Percentiles rank a stretch among this genome's conserved stretches.
Conservation (phyloP, 208 protist species). For the Trypanosoma mega region DNA sequence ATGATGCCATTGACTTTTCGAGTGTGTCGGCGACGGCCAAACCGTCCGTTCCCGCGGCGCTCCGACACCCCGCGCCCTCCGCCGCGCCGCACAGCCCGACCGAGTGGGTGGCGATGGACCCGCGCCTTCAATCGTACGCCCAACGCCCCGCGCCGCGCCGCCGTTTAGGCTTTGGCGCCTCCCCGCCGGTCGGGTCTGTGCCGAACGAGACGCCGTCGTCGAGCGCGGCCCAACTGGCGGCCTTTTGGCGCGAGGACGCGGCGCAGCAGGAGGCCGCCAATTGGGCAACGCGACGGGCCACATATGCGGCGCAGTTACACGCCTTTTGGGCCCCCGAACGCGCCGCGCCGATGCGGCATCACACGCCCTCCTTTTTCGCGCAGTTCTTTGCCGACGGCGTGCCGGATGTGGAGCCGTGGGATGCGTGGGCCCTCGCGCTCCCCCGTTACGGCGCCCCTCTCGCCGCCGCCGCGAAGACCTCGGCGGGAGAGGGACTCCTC, state of each 20-base stretch:
- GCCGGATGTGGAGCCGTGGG: slow-evolving; percentile 85
- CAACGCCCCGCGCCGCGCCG: slow-evolving; percentile 26
- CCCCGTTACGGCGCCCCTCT: slow-evolving; percentile 52
- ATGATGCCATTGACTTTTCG: slow-evolving; percentile 73
- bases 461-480: slow-evolving; percentile 18
- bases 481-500: slow-evolving; percentile 21
- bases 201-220: neutral
- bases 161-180: slow-evolving; percentile 21
- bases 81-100: neutral
- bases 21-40: slow-evolving; percentile 14
- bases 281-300: slow-evolving; percentile 14
- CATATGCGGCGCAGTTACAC: slow-evolving; percentile 29
- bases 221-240: slow-evolving; percentile 12
- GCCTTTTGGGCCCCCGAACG: slow-evolving; percentile 10
- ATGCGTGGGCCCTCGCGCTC: slow-evolving; percentile 60
- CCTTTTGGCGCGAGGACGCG: slow-evolving; percentile 28
- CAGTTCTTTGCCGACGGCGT: slow-evolving; percentile 62
- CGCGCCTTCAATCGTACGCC: slow-evolving; percentile 25
- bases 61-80: neutral
- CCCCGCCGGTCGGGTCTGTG: no score
- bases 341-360: slow-evolving; percentile 11
- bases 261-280: slow-evolving; percentile 14
- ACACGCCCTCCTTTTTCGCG: slow-evolving; percentile 42
- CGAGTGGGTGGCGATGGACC: slow-evolving; percentile 26
- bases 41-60: slow-evolving; percentile 11